Evolutionary conservation across 2,329 filamentous ascomycete species (phyloP).

Genomic region (Penicillium griseofulvum): DNA sequence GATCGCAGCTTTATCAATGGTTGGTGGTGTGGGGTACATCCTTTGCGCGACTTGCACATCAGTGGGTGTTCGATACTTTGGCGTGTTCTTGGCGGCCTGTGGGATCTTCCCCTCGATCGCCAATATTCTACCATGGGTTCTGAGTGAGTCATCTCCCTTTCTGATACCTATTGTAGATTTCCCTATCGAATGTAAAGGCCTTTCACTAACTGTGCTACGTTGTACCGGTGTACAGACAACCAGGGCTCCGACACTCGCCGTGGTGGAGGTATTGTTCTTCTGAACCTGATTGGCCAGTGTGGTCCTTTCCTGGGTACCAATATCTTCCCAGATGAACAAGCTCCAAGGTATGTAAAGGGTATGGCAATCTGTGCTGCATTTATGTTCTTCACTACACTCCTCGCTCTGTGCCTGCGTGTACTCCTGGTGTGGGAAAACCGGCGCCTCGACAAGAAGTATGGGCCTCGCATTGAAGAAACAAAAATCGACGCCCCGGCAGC

Average conservation of each 20-base stretch:
- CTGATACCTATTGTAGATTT: neutral
- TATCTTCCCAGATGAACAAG: slow-evolving; percentile 55
- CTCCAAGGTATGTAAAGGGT: slow-evolving; percentile 53
- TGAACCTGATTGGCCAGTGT: slow-evolving; percentile 66
- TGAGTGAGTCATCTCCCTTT: slow-evolving; percentile 41
- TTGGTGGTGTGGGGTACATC: slow-evolving; percentile 63
- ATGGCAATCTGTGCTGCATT: slow-evolving; percentile 61
- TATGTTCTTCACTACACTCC: slow-evolving; percentile 57
- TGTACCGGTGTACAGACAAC: slow-evolving; percentile 51
- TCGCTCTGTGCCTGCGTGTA: slow-evolving; percentile 55
- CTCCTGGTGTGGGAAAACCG: slow-evolving; percentile 61
- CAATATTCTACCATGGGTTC: slow-evolving; percentile 68
- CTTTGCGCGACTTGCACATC: slow-evolving; percentile 59
- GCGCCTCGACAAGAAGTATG: slow-evolving; percentile 54
- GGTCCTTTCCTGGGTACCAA: slow-evolving; percentile 64
- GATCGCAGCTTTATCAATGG: slow-evolving; percentile 55
- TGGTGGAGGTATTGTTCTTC: slow-evolving; percentile 64
- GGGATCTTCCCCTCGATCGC: slow-evolving; percentile 67
- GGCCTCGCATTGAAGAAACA: slow-evolving; percentile 23
- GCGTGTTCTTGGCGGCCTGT: slow-evolving; percentile 55
- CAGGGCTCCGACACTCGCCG: slow-evolving; percentile 67
- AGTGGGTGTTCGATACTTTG: slow-evolving; percentile 51
- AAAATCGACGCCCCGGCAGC: slow-evolving; percentile 23
- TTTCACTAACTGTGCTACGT: neutral
- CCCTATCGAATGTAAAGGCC: neutral